Percentiles rank a stretch among this genome's conserved stretches.
Evolutionary conservation across 352 stramenopile genomes (phyloP).

Genomic region (Globisporangium spiculum): DNA sequence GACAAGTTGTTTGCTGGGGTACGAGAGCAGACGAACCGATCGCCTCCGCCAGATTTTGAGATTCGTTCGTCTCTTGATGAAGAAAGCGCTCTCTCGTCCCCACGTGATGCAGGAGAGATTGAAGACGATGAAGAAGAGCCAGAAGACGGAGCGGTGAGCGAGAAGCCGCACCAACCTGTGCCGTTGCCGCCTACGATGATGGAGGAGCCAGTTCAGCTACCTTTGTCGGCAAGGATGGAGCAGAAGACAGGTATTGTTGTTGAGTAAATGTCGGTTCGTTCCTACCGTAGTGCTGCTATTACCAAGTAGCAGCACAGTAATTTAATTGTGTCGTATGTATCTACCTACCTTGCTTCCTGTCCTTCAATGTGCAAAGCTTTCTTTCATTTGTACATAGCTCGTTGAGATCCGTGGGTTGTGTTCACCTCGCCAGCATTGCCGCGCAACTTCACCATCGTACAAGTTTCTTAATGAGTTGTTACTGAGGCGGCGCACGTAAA

Average conservation of each 20-base stretch:
- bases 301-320: background rate
- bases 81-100: slow-evolving; percentile 22
- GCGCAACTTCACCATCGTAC: background rate
- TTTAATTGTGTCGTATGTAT: slow-evolving; percentile 8
- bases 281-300: background rate
- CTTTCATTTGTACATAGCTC: background rate
- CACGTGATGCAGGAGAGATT: background rate
- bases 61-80: slow-evolving; percentile 65
- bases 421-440: background rate
- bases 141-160: background rate
- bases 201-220: background rate
- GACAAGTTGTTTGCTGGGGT: slow-evolving; percentile 6
- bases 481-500: background rate
- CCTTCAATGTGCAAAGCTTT: background rate
- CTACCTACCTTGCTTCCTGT: background rate
- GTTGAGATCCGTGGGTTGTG: background rate
- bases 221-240: background rate
- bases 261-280: background rate
- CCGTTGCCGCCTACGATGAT: background rate
- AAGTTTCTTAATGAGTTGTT: background rate
- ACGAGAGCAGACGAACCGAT: slow-evolving; percentile 68
- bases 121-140: background rate
- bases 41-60: slow-evolving; percentile 60
- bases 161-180: slow-evolving; percentile 25
- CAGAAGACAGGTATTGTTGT: slow-evolving; percentile 1